phyloP scores from a whole-genome alignment of 208 protist genomes.

The Strigomonas culicis region DNA sequence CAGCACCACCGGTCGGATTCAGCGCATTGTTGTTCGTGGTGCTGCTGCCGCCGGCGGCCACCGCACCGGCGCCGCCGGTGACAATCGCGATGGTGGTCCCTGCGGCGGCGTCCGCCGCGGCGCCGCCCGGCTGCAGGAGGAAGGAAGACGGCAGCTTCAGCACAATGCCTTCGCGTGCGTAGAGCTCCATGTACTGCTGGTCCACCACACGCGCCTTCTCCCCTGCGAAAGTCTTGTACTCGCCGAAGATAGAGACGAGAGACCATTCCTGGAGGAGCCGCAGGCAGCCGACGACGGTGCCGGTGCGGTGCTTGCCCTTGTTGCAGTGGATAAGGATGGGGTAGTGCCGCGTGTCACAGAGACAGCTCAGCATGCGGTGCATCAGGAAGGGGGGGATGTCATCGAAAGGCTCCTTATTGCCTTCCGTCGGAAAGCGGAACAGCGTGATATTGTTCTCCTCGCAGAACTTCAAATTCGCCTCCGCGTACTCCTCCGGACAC shows the following conservation, averaged over 20 bases:
- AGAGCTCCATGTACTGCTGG: slow-evolving; percentile 98
- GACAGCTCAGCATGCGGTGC: slow-evolving; percentile 72
- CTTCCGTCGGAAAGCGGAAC: slow-evolving; percentile 94
- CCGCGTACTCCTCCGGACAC: slow-evolving; percentile 92
- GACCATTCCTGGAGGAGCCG: slow-evolving; percentile 94
- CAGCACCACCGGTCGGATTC: too few species aligned
- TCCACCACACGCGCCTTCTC: slow-evolving; percentile 93
- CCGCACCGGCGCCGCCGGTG: neutral
- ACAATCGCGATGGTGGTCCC: neutral
- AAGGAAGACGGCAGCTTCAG: slow-evolving; percentile 54
- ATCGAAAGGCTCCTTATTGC: slow-evolving; percentile 97
- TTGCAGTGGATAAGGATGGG: slow-evolving; percentile 98
- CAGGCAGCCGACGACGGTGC: slow-evolving; percentile 92
- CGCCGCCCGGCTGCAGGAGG: too few species aligned
- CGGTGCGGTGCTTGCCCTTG: slow-evolving; percentile 96
- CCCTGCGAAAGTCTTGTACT: slow-evolving; percentile 95
- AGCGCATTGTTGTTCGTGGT: too few species aligned
- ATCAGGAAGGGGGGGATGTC: slow-evolving; percentile 94
- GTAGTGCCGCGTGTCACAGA: slow-evolving; percentile 92
- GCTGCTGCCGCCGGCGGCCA: too few species aligned
- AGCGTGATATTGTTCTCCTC: slow-evolving; percentile 78
- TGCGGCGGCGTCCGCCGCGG: neutral
- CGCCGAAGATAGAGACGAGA: slow-evolving; percentile 94
- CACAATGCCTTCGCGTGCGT: slow-evolving; percentile 89
- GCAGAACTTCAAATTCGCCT: slow-evolving; percentile 93